Conservation (phyloP, 371 early-diverging fungal species). For the Mucor circinelloides region DNA sequence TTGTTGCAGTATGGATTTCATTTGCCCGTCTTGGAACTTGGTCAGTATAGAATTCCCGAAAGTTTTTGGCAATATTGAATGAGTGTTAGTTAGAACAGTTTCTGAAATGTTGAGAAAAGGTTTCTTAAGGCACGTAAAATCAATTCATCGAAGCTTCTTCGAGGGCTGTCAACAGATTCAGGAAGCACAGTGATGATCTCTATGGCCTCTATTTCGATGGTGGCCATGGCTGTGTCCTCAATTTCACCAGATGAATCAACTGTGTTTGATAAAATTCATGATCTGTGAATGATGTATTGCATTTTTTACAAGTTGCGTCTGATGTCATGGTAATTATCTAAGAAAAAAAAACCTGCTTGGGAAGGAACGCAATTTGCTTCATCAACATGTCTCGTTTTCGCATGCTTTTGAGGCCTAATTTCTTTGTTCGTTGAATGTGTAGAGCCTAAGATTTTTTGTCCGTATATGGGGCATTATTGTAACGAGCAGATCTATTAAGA, state of each 20-base stretch:
- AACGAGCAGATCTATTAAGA: background rate
- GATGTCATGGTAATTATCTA: too few relatives aligned
- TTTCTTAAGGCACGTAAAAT: constrained; percentile 17
- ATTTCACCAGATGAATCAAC: too few relatives aligned
- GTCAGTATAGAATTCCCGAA: too few relatives aligned
- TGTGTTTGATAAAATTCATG: too few relatives aligned
- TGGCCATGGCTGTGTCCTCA: constrained; percentile 18
- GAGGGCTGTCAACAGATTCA: constrained; percentile 17
- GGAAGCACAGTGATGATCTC: constrained; percentile 17
- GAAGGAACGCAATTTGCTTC: background rate
- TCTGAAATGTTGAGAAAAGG: too few relatives aligned
- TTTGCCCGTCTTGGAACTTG: too few relatives aligned
- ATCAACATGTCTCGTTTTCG: background rate
- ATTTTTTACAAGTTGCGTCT: too few relatives aligned
- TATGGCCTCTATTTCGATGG: constrained; percentile 15
- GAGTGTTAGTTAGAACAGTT: too few relatives aligned
- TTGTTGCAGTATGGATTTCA: too few relatives aligned
- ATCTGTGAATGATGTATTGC: too few relatives aligned
- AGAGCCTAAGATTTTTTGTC: background rate
- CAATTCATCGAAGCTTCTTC: constrained; percentile 20
- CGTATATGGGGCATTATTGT: background rate
- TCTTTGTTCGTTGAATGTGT: background rate
- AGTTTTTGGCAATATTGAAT: too few relatives aligned
- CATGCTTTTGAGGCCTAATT: background rate
- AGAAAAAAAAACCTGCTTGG: too few relatives aligned